Conservation (phyloP, 2,329 filamentous ascomycete genomes). For the Trichophyton verrucosum region DNA sequence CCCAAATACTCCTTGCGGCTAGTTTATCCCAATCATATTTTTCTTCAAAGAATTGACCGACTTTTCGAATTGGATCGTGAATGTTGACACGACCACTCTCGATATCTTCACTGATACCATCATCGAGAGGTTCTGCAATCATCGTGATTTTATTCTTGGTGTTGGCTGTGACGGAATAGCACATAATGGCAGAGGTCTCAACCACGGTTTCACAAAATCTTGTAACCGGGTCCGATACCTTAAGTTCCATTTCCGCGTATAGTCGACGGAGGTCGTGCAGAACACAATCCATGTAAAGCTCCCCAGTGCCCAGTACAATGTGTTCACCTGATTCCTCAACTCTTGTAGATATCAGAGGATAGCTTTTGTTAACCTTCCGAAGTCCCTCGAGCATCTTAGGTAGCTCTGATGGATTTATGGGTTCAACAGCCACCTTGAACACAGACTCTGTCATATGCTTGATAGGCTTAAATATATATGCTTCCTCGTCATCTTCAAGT, state of each 20-base stretch:
- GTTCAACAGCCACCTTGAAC: slow-evolving; percentile 94
- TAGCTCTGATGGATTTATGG: slow-evolving; percentile 92
- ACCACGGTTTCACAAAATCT: slow-evolving; percentile 96
- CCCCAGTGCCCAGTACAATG: slow-evolving; percentile 84
- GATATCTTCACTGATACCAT: slow-evolving; percentile 89
- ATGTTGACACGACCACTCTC: slow-evolving; percentile 84
- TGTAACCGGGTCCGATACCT: slow-evolving; percentile 94
- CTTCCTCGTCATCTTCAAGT: slow-evolving; percentile 76
- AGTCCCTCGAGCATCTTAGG: slow-evolving; percentile 98
- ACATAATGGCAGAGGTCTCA: slow-evolving; percentile 94
- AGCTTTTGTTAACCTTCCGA: slow-evolving; percentile 94
- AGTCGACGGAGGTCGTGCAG: slow-evolving; percentile 81
- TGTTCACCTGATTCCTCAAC: slow-evolving; percentile 98
- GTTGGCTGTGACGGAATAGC: slow-evolving; percentile 93
- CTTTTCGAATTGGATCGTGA: slow-evolving; percentile 80
- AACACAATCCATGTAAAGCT: slow-evolving; percentile 99
- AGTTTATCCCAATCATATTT: slow-evolving; percentile 95
- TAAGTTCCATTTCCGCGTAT: slow-evolving; percentile 99
- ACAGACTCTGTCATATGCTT: slow-evolving; percentile 95
- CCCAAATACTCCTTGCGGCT: slow-evolving; percentile 92
- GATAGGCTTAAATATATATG: slow-evolving; percentile 87
- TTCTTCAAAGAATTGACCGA: slow-evolving; percentile 93
- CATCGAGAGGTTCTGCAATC: slow-evolving; percentile 90
- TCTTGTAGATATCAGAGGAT: slow-evolving; percentile 88
- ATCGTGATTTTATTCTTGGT: slow-evolving; percentile 99